phyloP scores from a whole-genome alignment of 257 asterid species.

The Prunella vulgaris region DNA sequence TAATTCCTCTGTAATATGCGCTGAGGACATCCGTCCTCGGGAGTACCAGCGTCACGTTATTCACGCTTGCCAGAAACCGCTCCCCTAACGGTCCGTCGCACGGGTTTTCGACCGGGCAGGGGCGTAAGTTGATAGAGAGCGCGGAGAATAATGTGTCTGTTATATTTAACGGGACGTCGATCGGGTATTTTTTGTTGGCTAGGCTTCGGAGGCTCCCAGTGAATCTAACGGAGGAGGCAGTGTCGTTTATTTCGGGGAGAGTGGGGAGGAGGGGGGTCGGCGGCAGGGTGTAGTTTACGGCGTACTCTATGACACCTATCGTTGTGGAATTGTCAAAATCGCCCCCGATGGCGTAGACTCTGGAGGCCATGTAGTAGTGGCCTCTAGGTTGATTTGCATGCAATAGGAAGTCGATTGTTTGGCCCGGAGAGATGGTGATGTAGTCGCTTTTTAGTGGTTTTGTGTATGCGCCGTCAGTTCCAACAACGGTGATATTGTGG shows the following conservation, averaged over 20 bases:
- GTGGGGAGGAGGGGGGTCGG: slow-evolving; percentile 25
- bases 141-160: slow-evolving; percentile 23
- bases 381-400: slow-evolving; percentile 40
- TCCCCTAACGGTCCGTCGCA: slow-evolving; percentile 34
- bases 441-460: slow-evolving; percentile 32
- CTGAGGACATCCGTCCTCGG: slow-evolving; percentile 36
- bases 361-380: slow-evolving; percentile 57
- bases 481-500: slow-evolving; percentile 50
- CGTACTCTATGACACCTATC: slow-evolving; percentile 37
- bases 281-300: slow-evolving; percentile 32
- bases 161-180: slow-evolving; percentile 39
- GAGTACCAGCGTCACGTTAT: slow-evolving; percentile 31
- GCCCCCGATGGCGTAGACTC: slow-evolving; percentile 24
- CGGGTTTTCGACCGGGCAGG: slow-evolving; percentile 18
- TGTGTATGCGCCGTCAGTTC: slow-evolving; percentile 50
- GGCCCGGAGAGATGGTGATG: slow-evolving; percentile 54
- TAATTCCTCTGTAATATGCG: slow-evolving; percentile 32
- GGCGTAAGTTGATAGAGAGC: slow-evolving; percentile 32
- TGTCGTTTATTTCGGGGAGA: slow-evolving; percentile 26
- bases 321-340: slow-evolving; percentile 33
- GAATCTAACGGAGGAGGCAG: slow-evolving; percentile 24
- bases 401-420: slow-evolving; percentile 55
- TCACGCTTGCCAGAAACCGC: slow-evolving; percentile 44
- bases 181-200: slow-evolving; percentile 23
- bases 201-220: slow-evolving; percentile 28